Evolutionary conservation across 805 yeast genomes (phyloP), one percentile per base, ranked within the genome.

Genomic region (Hanseniaspora lindneri): DNA sequence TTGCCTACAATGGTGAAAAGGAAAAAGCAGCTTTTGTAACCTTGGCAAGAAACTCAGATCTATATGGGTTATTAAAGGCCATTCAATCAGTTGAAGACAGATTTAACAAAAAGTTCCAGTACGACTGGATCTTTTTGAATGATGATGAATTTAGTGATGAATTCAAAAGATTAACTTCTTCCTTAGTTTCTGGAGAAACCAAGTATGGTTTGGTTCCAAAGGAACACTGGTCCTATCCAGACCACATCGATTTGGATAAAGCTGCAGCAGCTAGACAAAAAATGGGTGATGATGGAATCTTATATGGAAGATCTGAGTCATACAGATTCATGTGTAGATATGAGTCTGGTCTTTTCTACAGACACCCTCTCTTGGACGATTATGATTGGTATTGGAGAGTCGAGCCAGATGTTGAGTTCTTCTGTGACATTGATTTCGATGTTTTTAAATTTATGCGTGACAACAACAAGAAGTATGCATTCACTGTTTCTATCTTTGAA

Each of bases 61-160:
- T 84, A 50, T 70, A 74, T 66, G 72, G 72, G 23, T 65, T 84
- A 46, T 66, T 76, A 39, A 74, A 69, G 28, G 77, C 94, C 7
- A 81, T 84, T 52, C 72, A 84, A 62, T 75, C 79, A 41, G 74
- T 88, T 48, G 96, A 89, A 66, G 96, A 87, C 63, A 72, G 96
- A 54, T 89, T 92, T 72, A 89, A 89, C 69, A 61, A 67, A 16
- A 73, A 83, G 41, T 88, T 67, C 67, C 73, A 83, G 54, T 89
- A 89, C 61, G 96, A 94, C 57, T 89, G 97, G 96, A 92, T 87
- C 24, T 92, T 89, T 64, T 71, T 89, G 57, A 89, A 89, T 64
- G 96, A 89, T 62, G 86, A 79, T 51, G 80, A 74, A 41, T 92
- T 89, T 66, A 71, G 76, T 44, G 87, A 84, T 2, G 92, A 85